Base-by-base conservation (phyloP, 2,329 filamentous ascomycete species). In the Alternaria gaisen region DNA sequence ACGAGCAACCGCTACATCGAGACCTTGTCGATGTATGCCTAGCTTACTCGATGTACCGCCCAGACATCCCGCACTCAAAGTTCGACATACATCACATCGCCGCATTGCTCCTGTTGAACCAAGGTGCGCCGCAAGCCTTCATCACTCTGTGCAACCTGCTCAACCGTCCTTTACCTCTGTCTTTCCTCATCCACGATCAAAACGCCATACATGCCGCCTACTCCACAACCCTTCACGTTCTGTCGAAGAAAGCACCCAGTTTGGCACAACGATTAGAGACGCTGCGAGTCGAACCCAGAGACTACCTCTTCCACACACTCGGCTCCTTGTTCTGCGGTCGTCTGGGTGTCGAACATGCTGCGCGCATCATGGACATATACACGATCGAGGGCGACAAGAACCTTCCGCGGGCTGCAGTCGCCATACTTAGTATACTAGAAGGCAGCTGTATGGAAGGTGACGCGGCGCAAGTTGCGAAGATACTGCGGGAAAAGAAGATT, bases 11-110 rank as follows among this genome's bases (percentile, higher is more conserved):
- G 1, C 81, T 94, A 11, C 87, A 94, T 72, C 82, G 87, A 58
- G 83, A 85, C 38, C 81, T 95, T 30, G 81, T 90, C 18, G 88
- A 94, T 72, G 87, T 95, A 10, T 83, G 94, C 61, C 88, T 88
- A 70, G 92, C 92, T 7, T 94, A 94, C 77, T 85, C 89, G 56
- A 91, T 93, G 86, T 95, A 95, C 78, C 86, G 92, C 62, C 90
- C 88, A 67, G 92, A 95, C 73, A 90, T 94, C 71, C 91, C 91
- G 64, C 93, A 93, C 71, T 54, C 60, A 12, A 85, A 92, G 58
- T 84, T 85, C 63, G 91, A 91, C 55, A 91, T 90, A 67, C 91
- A 93, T 73, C 89, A 89, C 22, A 88, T 92, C 65, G 91, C 91
- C 2, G 92, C 89, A 0, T 81, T 93, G 16, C 83, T 93, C 2